These are phyloP conservation scores for Colletotrichum horii DNA, from an alignment of 2,329 filamentous ascomycete species.

Conservation along the genomic window DNA sequence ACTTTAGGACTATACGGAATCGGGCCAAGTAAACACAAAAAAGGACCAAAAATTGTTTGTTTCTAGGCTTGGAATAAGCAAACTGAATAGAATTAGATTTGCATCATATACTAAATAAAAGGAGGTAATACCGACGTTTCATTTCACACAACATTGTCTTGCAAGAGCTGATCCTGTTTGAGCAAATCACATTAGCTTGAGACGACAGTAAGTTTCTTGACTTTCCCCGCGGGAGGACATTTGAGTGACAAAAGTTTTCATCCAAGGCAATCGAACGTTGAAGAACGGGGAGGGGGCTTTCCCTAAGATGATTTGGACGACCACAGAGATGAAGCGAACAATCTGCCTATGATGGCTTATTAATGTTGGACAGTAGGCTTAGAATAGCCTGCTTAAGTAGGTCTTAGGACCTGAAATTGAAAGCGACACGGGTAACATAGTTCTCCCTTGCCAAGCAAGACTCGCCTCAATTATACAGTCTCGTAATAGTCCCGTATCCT, in stretches of 20 bases:
- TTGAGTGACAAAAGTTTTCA: neutral
- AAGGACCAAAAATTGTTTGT: fast-evolving
- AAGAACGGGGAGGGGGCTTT: fast-evolving
- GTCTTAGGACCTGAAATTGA: neutral
- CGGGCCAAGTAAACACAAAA: neutral
- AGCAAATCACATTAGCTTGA: fast-evolving
- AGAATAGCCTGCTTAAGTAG: neutral
- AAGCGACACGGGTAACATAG: neutral
- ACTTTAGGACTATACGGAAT: neutral
- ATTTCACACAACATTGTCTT: neutral
- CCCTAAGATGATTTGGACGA: neutral
- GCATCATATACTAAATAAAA: neutral
- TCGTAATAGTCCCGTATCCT: neutral
- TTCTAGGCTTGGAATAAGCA: neutral
- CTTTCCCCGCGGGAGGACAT: neutral
- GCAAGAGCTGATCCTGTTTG: fast-evolving
- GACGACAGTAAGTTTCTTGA: fast-evolving
- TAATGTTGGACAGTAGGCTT: neutral
- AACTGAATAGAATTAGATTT: neutral
- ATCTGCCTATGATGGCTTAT: neutral
- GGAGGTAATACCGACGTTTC: neutral
- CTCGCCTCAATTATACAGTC: neutral
- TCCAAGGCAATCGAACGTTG: fast-evolving
- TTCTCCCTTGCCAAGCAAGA: neutral
- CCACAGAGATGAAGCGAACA: neutral